Evolutionary conservation across 305 asterid species (phyloP).

Genomic region (Rubia peregrina): DNA sequence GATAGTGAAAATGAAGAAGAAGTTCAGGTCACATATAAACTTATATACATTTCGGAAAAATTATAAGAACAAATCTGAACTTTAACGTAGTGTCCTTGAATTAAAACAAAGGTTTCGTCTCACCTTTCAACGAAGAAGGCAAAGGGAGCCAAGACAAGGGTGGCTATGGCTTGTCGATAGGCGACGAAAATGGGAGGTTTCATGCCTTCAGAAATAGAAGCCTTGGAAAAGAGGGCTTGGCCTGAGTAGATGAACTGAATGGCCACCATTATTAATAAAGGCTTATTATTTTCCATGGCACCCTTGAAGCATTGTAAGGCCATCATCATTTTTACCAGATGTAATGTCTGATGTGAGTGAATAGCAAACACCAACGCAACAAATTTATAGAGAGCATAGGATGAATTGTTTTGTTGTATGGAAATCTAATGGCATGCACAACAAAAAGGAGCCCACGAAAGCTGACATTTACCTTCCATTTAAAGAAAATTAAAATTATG

Average conservation of each 20-base stretch:
- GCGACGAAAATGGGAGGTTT: slow-evolving; percentile 36
- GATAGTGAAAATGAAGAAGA: no score
- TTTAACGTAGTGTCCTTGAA: no score
- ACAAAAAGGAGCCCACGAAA: no score
- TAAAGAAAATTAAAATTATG: no score
- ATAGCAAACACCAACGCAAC: background rate
- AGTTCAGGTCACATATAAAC: no score
- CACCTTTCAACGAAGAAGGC: slow-evolving; percentile 50
- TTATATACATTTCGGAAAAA: background rate
- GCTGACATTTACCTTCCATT: no score
- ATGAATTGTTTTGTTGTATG: background rate
- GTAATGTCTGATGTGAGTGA: background rate
- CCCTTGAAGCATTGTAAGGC: background rate
- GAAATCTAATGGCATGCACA: no score
- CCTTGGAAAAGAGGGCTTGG: slow-evolving; percentile 29
- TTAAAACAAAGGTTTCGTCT: background rate
- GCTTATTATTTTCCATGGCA: slow-evolving; percentile 22
- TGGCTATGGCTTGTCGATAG: slow-evolving; percentile 56
- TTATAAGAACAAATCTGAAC: background rate
- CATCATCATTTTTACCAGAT: slow-evolving; percentile 11
- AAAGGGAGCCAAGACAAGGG: slow-evolving; percentile 51
- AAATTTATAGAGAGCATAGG: background rate
- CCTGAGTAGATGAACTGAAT: slow-evolving; percentile 41
- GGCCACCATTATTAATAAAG: slow-evolving; percentile 34
- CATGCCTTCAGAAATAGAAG: slow-evolving; percentile 28